Evolutionary conservation across 805 yeast genomes (phyloP), one percentile per base, ranked within the genome.

Genomic region (Saturnispora silvae): DNA sequence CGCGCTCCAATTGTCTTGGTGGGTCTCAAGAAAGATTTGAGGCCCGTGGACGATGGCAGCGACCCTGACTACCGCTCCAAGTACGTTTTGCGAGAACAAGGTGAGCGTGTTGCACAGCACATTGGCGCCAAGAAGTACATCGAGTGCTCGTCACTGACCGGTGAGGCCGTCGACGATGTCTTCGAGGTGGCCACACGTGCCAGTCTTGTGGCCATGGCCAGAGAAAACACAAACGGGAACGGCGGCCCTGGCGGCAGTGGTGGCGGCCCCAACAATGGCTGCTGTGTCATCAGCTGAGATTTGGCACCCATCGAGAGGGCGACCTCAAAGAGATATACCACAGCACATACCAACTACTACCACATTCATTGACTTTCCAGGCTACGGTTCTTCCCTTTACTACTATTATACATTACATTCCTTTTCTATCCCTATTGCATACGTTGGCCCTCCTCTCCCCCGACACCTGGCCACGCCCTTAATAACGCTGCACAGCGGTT

Each of bases 141-240:
- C 52, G 96, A 87, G 51, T 84, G 96, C 53, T 81, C 94, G 33
- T 85, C 96, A 1, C 63, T 87, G 46, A 83, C 95, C 2, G 96
- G 96, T 4, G 95, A 84, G 53, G 94, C 94, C 10, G 96, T 87
- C 17, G 96, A 86, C 57, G 94, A 83, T 52, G 87, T 87, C 2
- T 86, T 87, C 56, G 96, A 87, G 59, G 74, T 75, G 35, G 96
- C 96, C 13, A 83, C 95, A 1, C 67, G 96, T 47, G 77, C 87
- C 3, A 79, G 92, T 52, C 60, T 85, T 39, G 59, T 85, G 29
- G 70, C 72, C 16, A 65, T 67, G 34, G 63, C 68, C 33, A 65
- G 65, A 20, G 65, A 65, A 4, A 61, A 65, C 3, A 45, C 56
- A 3, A 60, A 67, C 40, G 52, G 60, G 3, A 40, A 64, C 3